Base-by-base conservation (phyloP, 345 rosid species). In the Salix arbutifolia region DNA sequence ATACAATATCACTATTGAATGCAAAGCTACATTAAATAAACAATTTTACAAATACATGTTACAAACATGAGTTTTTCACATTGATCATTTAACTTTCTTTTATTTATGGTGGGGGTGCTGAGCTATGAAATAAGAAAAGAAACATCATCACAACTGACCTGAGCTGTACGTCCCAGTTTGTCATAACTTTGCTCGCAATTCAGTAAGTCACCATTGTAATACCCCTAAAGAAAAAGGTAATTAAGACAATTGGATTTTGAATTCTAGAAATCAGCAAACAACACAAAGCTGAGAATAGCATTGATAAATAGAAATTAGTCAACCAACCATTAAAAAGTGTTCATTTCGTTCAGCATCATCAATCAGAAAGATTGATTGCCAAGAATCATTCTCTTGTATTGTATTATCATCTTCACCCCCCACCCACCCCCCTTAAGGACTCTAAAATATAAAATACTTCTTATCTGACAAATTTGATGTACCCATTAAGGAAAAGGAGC, bases 141-240 rank as follows among this genome's bases (percentile, higher is more conserved):
- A 46, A 35, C 50, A 48, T 35, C n/a, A 30, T 11, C 17, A 26
- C 64, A 73, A 79, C 78, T 60, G 70, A 93, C 99, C 96, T 91
- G 91, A 61, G 99, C 85, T 53, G 99, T 93, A 40, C 97, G 90
- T 77, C 98, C 98, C 93, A 86, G 85, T 86, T 93, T 89, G 83
- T 96, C 99, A 77, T 89, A 89, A 84, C 84, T 95, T 23, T 12
- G 38, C 85, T 95, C 99, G 80, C 99, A 95, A 53, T 89, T 87
- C 50, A 72, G 37, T 71, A 95, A 80, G 83, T 95, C 99, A 5
- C 99, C 98, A 68, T 82, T 84, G 84, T 91, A 93, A 85, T 81
- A 95, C 65, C 87, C 86, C 99, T 95, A 81, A 60, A 76, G 30
- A 72, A 23, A 83, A 5, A 70, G 28, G 73, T 40, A 18, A 60